Base-by-base conservation (phyloP, 1,284 basidiomycete species). In the Mrakiaceae sp. region DNA sequence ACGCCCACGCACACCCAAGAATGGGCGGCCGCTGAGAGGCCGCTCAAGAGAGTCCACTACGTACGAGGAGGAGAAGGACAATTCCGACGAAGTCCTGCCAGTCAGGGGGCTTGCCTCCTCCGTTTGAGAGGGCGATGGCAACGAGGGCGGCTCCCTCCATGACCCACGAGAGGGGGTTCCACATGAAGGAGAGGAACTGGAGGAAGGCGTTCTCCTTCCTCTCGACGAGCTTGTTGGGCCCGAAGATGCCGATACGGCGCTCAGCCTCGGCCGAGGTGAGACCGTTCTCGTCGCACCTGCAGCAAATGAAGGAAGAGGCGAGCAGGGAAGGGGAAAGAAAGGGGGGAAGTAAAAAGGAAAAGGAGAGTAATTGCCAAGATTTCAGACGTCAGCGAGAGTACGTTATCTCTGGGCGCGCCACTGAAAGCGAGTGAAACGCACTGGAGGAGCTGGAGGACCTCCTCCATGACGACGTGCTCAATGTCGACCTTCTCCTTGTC, bases 401-500 rank as follows among this genome's bases (percentile, higher is more conserved):
- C 27, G 27, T 27, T 27, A 27, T 27, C 27, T 27, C 27, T 27
- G 27, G 27, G 27, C 27, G 27, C 27, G 27, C 27, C 27, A 27
- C 27, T n/a, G 16, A 58, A 58, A 27, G 27, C 27, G 27, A 27
- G 27, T 27, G 27, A 27, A 6, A 82, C 81, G 72, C 84, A 94
- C 79, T 97, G 93, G 63, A 98, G 86, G 68, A 98, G 86, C 70
- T 87, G 90, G 84, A 95, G 94, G 77, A 97, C 92, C 74, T 97
- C 93, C 71, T 95, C 92, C 76, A 98, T 88, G 72, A 92, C 88
- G 74, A 98, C 87, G 59, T 91, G 94, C 81, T 97, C 94, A 65
- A 98, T 83, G 78, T 98, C 94, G 78, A 98, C 94, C 82, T 98
- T 98, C 80, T 97, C 92, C 81, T 95, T 96, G 79, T 95, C 90